Evolutionary conservation across 2,329 filamentous ascomycete genomes (phyloP).

Genomic region (Fusarium sp.): DNA sequence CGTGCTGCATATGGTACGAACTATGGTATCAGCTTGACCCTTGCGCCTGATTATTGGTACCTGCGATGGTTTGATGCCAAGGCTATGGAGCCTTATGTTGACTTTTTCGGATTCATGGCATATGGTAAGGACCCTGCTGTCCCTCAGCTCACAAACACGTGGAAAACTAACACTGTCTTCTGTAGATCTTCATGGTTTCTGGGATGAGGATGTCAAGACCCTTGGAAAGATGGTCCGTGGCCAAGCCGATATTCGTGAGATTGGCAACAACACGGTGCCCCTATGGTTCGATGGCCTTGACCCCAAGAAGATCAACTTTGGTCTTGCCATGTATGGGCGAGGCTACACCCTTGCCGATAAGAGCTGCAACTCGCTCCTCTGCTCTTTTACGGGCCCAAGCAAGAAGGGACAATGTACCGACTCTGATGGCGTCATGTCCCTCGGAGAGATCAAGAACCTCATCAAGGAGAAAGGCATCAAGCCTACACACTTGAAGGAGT

Average conservation of each 20-base stretch:
- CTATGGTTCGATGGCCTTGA: slow-evolving; percentile 60
- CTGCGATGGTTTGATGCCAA: slow-evolving; percentile 55
- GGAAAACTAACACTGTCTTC: too few relatives aligned
- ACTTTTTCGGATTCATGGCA: slow-evolving; percentile 58
- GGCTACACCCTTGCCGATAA: slow-evolving; percentile 56
- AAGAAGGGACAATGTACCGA: slow-evolving; percentile 50
- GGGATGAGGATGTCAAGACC: slow-evolving; percentile 55
- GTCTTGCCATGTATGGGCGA: slow-evolving; percentile 64
- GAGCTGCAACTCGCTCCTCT: slow-evolving; percentile 46
- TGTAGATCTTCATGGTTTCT: slow-evolving; percentile 57
- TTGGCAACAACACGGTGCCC: slow-evolving; percentile 54
- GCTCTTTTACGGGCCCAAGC: slow-evolving; percentile 45
- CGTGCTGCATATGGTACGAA: slow-evolving; percentile 46
- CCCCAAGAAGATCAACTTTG: slow-evolving; percentile 62
- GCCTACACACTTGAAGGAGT: slow-evolving; percentile 29
- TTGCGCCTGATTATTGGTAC: slow-evolving; percentile 58
- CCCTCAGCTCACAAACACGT: too few relatives aligned
- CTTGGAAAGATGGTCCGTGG: slow-evolving; percentile 53
- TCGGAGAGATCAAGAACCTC: slow-evolving; percentile 50
- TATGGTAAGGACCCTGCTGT: slow-evolving; percentile 45
- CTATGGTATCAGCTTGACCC: slow-evolving; percentile 60
- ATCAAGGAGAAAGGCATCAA: slow-evolving; percentile 40
- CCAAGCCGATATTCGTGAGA: slow-evolving; percentile 62
- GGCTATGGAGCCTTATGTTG: slow-evolving; percentile 56
- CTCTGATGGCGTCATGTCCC: slow-evolving; percentile 50